Percentiles rank a stretch among this genome's conserved stretches.
These are phyloP conservation scores for Elsinoe batatas DNA, from an alignment of 2,329 filamentous ascomycete species.

Conservation along the genomic window DNA sequence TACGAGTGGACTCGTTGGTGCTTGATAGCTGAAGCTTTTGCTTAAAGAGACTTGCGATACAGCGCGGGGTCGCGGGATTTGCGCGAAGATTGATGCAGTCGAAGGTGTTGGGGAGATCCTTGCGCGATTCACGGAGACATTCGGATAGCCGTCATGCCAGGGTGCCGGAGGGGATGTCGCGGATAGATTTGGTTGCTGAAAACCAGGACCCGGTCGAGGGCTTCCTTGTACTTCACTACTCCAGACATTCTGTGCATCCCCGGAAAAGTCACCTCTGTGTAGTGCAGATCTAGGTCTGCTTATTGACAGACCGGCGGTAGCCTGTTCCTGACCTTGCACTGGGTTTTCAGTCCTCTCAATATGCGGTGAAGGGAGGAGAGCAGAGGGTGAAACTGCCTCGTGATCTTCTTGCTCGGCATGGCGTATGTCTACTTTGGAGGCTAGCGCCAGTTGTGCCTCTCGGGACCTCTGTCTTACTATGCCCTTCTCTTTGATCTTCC, in stretches of 20 bases:
- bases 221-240: not conserved
- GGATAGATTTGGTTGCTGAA: slow-evolving; percentile 14
- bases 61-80: slow-evolving; percentile 35
- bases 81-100: slow-evolving; percentile 24
- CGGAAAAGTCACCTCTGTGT: slow-evolving; percentile 53
- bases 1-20: slow-evolving; percentile 85
- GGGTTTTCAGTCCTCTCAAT: slow-evolving; percentile 19
- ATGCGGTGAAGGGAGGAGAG: slow-evolving; percentile 7
- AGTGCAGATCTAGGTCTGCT: slow-evolving; percentile 70
- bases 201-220: not conserved
- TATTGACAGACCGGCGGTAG: slow-evolving; percentile 45
- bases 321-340: slow-evolving; percentile 18
- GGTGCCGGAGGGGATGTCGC: slow-evolving; percentile 47
- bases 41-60: slow-evolving; percentile 55
- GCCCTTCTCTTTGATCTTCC: slow-evolving; percentile 57
- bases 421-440: slow-evolving; percentile 22
- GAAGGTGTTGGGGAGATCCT: slow-evolving; percentile 14
- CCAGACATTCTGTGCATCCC: slow-evolving; percentile 29
- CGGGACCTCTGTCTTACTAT: slow-evolving; percentile 9
- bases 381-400: not conserved
- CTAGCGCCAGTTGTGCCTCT: not conserved
- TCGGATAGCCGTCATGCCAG: slow-evolving; percentile 44
- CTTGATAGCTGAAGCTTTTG: slow-evolving; percentile 72
- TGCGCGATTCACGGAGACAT: slow-evolving; percentile 22
- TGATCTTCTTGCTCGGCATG: not conserved